These are phyloP conservation scores for Scedosporium aurantiacum DNA, from an alignment of 2,329 filamentous ascomycete species.

Conservation along the genomic window DNA sequence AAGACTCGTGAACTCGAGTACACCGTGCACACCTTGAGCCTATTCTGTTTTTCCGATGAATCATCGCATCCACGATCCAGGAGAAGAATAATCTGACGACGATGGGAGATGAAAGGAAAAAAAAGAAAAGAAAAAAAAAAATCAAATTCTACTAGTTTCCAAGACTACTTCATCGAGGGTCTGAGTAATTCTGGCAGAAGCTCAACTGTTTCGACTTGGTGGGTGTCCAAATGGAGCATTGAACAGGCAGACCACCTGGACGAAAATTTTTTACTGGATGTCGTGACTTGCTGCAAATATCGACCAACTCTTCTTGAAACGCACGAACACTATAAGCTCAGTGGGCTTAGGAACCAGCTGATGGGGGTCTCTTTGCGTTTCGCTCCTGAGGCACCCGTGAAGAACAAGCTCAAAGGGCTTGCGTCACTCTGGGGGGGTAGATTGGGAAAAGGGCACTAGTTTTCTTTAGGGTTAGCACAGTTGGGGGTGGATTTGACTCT, in stretches of 20 bases:
- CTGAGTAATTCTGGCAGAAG: not conserved
- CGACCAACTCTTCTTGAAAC: not conserved
- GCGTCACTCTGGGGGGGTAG: not conserved
- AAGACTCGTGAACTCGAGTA: not conserved
- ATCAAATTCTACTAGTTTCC: too few relatives aligned
- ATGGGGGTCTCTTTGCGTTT: too few relatives aligned
- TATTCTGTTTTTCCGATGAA: not conserved
- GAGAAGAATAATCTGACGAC: too few relatives aligned
- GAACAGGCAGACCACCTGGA: not conserved
- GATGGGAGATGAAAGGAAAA: too few relatives aligned
- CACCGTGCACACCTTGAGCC: not conserved
- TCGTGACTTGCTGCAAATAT: not conserved
- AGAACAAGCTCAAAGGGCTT: not conserved
- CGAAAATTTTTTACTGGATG: constrained; percentile 3
- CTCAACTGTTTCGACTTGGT: not conserved
- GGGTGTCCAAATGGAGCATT: not conserved
- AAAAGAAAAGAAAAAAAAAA: too few relatives aligned
- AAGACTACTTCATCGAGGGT: too few relatives aligned
- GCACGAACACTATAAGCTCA: not conserved
- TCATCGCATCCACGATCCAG: too few relatives aligned
- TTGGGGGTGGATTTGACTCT: not conserved
- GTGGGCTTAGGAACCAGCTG: too few relatives aligned
- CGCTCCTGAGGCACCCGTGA: too few relatives aligned
- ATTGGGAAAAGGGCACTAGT: not conserved
- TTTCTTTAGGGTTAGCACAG: not conserved